These are phyloP conservation scores for Termitomyces sp. DNA, from an alignment of 768 basidiomycete genomes.

Conservation along the genomic window DNA sequence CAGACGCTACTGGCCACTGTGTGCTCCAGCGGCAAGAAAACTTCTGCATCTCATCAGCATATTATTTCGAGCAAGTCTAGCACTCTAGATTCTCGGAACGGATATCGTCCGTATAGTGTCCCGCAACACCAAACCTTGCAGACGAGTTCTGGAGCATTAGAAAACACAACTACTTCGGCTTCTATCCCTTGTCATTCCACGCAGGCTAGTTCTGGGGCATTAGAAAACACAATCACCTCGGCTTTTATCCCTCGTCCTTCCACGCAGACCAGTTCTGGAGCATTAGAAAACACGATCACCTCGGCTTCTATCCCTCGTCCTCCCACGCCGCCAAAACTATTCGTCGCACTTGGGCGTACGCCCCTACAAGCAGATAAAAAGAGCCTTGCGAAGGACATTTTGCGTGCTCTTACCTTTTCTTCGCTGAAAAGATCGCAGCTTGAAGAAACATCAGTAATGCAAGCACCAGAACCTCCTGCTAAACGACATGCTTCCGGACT, in stretches of 20 bases:
- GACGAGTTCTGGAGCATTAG: not conserved
- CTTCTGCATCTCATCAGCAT: not conserved
- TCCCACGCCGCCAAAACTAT: not conserved
- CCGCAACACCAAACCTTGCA: conserved; percentile 1
- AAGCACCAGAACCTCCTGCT: conserved; percentile 3
- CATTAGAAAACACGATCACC: not conserved
- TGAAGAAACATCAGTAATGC: conserved; percentile 1
- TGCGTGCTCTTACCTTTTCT: conserved; percentile 41
- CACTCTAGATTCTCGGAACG: not conserved
- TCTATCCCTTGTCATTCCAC: not conserved
- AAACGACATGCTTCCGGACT: conserved; percentile 9
- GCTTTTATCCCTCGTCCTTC: not conserved
- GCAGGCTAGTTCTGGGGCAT: not conserved
- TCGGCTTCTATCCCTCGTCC: not conserved
- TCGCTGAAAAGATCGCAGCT: conserved; percentile 17
- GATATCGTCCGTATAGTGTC: conserved; percentile 6
- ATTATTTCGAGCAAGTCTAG: not conserved
- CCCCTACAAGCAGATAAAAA: conserved; percentile 42
- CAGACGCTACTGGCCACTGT: not conserved
- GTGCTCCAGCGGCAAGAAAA: not conserved
- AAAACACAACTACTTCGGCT: not conserved
- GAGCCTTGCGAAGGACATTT: conserved; percentile 49
- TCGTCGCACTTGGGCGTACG: conserved; percentile 14
- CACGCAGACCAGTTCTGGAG: not conserved
- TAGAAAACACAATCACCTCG: not conserved